A percentile compares a stretch with the other conserved stretches of the same genome.
phyloP scores from a whole-genome alignment of 139 green algal genomes.

The Micractinium conductrix region DNA sequence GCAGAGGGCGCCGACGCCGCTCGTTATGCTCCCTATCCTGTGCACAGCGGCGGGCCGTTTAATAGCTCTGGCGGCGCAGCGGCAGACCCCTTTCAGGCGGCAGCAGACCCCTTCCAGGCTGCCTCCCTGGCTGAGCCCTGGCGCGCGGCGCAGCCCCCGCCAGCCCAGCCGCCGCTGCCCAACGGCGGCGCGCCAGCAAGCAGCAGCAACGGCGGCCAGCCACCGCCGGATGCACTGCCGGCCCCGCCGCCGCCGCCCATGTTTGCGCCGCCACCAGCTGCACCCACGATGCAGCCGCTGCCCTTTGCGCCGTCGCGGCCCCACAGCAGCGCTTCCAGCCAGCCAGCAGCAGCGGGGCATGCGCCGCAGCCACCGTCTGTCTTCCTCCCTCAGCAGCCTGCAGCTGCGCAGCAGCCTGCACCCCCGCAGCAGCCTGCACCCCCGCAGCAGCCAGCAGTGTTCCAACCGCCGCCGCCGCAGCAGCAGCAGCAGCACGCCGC shows the following conservation, averaged over 20 bases:
- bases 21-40: not conserved
- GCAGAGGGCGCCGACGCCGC: not conserved
- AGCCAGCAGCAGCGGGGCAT: not conserved
- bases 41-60: slow-evolving; percentile 6
- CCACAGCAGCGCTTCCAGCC: too few species aligned
- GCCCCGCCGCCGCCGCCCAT: not conserved
- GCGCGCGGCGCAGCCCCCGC: not conserved
- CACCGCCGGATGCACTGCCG: not conserved
- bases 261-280: not conserved
- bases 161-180: not conserved
- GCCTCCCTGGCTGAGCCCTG: not conserved
- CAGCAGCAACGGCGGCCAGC: not conserved
- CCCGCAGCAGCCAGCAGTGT: not conserved
- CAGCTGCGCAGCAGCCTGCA: not conserved
- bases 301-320: not conserved
- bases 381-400: not conserved
- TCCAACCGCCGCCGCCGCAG: too few species aligned
- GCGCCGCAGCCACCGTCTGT: too few species aligned
- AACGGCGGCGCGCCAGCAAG: not conserved
- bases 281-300: not conserved
- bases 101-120: not conserved
- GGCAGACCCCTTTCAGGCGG: not conserved
- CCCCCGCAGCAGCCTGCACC: not conserved
- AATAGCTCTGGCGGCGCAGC: not conserved
- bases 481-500: not conserved